Evolutionary conservation across 1,284 basidiomycete species (phyloP), one percentile per base, ranked within the genome.

Genomic region (Ganoderma sinense): DNA sequence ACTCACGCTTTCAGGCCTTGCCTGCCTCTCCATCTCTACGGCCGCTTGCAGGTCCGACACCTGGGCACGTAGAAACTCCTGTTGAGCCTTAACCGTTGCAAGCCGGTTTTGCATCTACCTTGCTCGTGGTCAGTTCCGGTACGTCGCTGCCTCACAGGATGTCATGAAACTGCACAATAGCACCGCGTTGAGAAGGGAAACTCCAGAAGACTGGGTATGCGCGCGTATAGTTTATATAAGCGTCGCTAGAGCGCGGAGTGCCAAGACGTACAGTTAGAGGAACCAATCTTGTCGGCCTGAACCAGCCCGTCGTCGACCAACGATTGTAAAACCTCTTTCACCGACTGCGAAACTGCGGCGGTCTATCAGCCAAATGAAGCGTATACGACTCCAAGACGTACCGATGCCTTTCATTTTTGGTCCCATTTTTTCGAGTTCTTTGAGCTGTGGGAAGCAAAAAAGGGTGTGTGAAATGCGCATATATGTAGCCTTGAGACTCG

Each of bases 401-500:
- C 95, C 93, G 66, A 97, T 96, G 23, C 95, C 95, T 77, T 97
- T 96, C 83, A 92, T 85, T 79, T 96, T 96, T 36, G 91, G 89
- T 0, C 86, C 91, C 6, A 92, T 84, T 78, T 96, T 97, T 81
- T 97, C 95, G 23, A 97, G 85, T 75, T 97, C 96, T 78, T 96
- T 97, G 62, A 97, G 85, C 88, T 95, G 79, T 59, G 71, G 4
- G 40, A 41, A 41, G n/a, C 29, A 56, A 56, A 33, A 33, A 43
- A 43, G 61, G 40, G 33, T 14, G 13, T 18, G 20, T 33, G 26
- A 23, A 20, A 51, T 40, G 40, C 40, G 36, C 65, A 58, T 56
- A 59, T 31, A 48, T 14, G 45, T 29, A 29, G 18, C 33, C 29
- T 4, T 20, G 29, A 36, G 11, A 23, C 4, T 33, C 31, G 10